phyloP scores from a whole-genome alignment of 2,329 filamentous ascomycete species.

The Elsinoe necatrix region DNA sequence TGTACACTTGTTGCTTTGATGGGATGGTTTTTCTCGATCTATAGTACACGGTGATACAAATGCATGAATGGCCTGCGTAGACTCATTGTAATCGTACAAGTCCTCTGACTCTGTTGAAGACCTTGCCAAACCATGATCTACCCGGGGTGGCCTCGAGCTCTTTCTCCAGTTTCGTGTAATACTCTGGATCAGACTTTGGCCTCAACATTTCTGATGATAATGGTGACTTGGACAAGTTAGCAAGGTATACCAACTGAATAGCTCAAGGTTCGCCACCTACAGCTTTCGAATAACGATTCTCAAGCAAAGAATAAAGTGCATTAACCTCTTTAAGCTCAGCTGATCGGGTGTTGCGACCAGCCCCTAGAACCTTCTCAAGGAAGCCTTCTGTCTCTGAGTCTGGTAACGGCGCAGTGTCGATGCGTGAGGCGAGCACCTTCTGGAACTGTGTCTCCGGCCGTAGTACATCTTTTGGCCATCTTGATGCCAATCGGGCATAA shows the following conservation, averaged over 20 bases:
- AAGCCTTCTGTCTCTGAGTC: conserved; percentile 11
- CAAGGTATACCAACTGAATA: neutral
- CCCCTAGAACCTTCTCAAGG: conserved; percentile 16
- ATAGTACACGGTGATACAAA: conserved; percentile 1
- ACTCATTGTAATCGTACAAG: conserved; percentile 38
- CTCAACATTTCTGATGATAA: conserved; percentile 39
- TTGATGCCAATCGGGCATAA: conserved; percentile 41
- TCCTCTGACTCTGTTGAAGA: conserved; percentile 40
- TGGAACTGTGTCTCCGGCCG: conserved; percentile 42
- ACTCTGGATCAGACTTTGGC: conserved; percentile 43
- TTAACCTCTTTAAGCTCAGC: conserved; percentile 44
- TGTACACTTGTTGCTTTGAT: too few relatives aligned
- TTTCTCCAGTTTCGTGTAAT: conserved; percentile 45
- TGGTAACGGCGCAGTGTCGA: conserved; percentile 25
- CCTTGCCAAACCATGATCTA: conserved; percentile 38
- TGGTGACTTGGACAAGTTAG: conserved; percentile 35
- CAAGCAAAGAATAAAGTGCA: conserved; percentile 52
- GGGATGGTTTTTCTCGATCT: neutral
- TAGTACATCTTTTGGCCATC: conserved; percentile 44
- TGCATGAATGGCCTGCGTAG: neutral
- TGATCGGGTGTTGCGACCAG: neutral
- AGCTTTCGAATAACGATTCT: conserved; percentile 47
- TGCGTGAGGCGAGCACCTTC: conserved; percentile 35
- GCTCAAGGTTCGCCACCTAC: conserved; percentile 18
- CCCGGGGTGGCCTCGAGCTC: conserved; percentile 48